A percentile compares a stretch with the other conserved stretches of the same genome.
These are phyloP conservation scores for Cymbidium sinense DNA, from an alignment of 106 monocot species.

Conservation along the genomic window DNA sequence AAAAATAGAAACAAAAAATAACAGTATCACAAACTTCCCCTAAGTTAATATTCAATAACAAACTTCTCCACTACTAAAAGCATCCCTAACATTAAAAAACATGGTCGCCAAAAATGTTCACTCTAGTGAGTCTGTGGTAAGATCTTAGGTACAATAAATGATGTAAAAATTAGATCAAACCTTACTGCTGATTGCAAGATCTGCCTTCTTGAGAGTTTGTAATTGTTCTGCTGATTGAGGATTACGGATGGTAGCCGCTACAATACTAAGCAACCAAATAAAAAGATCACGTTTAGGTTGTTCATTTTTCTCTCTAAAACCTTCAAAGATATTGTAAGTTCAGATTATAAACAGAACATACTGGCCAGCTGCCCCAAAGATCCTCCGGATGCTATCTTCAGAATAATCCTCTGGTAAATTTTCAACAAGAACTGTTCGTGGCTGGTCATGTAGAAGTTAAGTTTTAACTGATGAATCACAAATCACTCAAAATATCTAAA, in stretches of 20 bases:
- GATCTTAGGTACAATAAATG: neutral
- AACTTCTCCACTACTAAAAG: neutral
- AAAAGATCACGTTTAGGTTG: neutral
- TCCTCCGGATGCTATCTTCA: conserved; percentile 41
- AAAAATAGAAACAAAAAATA: too few relatives aligned
- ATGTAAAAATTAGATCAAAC: conserved; percentile 14
- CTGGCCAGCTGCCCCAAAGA: conserved; percentile 53
- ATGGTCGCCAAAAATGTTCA: neutral
- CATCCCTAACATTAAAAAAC: neutral
- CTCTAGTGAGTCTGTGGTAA: neutral
- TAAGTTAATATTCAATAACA: too few relatives aligned
- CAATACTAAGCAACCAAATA: conserved; percentile 35
- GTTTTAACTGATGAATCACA: neutral
- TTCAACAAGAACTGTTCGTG: conserved; percentile 62
- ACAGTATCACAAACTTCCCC: too few relatives aligned
- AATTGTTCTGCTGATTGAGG: conserved; percentile 32
- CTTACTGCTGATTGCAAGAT: conserved; percentile 43
- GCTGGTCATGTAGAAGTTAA: conserved; percentile 20
- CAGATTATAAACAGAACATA: conserved; percentile 17
- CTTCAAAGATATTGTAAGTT: neutral
- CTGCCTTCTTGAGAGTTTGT: conserved; percentile 16
- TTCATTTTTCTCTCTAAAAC: neutral
- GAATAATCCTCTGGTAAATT: conserved; percentile 67
- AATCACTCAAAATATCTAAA: neutral
- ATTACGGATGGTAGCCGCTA: conserved; percentile 49